phyloP scores from a whole-genome alignment of 495 filamentous ascomycete genomes.

The Neurospora tetraspora region DNA sequence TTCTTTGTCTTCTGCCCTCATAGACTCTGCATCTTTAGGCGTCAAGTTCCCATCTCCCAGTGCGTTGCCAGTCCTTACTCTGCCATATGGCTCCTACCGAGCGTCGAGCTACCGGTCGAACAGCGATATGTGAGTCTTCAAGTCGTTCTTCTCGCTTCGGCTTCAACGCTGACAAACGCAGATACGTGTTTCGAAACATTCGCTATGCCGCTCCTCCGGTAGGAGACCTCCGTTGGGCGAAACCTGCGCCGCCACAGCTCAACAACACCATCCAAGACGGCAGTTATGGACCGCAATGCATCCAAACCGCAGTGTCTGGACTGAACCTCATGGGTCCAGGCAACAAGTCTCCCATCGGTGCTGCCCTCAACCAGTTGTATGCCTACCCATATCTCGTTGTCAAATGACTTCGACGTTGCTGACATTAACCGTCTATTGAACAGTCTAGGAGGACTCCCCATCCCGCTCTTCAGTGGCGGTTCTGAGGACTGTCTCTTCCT shows the following conservation, averaged over 20 bases:
- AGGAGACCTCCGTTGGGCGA: conserved; percentile 45
- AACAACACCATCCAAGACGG: conserved; percentile 42
- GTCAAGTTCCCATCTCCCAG: background rate
- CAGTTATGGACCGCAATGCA: conserved; percentile 34
- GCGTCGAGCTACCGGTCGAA: conserved; percentile 10
- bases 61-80: conserved; percentile 11
- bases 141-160: background rate
- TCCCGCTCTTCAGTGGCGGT: conserved; percentile 29
- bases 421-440: background rate
- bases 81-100: conserved; percentile 22
- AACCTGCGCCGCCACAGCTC: conserved; percentile 38
- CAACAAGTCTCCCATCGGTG: conserved; percentile 26
- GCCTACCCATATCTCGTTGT: background rate
- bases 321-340: conserved; percentile 26
- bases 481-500: conserved; percentile 42
- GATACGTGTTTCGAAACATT: conserved; percentile 47
- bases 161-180: conserved; percentile 1
- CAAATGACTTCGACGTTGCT: background rate
- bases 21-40: background rate
- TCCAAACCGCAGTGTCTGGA: conserved; percentile 29
- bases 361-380: conserved; percentile 29
- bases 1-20: background rate
- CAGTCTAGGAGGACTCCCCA: conserved; percentile 26
- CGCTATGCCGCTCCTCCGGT: conserved; percentile 47
- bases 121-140: conserved; percentile 11